These are phyloP conservation scores for Cephaloascus albidus DNA, from an alignment of 805 yeast genomes.

Conservation along the genomic window DNA sequence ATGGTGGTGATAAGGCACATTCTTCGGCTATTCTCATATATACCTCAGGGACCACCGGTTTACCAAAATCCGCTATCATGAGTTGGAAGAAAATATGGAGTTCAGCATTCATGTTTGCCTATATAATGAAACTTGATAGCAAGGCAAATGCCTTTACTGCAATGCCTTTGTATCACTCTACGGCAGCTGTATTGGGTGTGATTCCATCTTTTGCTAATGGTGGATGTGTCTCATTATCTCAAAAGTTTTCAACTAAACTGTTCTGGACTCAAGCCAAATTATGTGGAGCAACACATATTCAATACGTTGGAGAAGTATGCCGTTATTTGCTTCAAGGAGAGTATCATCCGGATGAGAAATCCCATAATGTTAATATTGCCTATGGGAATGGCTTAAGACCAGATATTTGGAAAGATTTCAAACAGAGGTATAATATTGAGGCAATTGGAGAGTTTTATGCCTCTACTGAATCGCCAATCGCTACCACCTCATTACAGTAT, in stretches of 20 bases:
- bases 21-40: slow-evolving; percentile 68
- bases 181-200: slow-evolving; percentile 82
- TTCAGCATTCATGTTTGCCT: slow-evolving; percentile 65
- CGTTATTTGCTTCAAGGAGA: slow-evolving; percentile 69
- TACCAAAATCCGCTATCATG: slow-evolving; percentile 90
- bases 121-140: slow-evolving; percentile 49
- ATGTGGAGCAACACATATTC: slow-evolving; percentile 68
- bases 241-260: slow-evolving; percentile 72
- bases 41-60: slow-evolving; percentile 92
- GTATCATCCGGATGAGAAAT: slow-evolving; percentile 52
- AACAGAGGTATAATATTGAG: slow-evolving; percentile 62
- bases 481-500: slow-evolving; percentile 68
- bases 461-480: slow-evolving; percentile 87
- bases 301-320: slow-evolving; percentile 93
- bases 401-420: slow-evolving; percentile 82
- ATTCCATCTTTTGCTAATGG: slow-evolving; percentile 58
- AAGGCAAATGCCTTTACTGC: slow-evolving; percentile 68
- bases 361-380: slow-evolving; percentile 59
- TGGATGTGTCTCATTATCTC: slow-evolving; percentile 68
- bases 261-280: slow-evolving; percentile 86
- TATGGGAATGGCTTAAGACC: slow-evolving; percentile 87
- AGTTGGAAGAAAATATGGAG: slow-evolving; percentile 79
- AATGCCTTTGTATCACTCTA: slow-evolving; percentile 93
- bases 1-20: slow-evolving; percentile 46
- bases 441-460: slow-evolving; percentile 89